A percentile compares a stretch with the other conserved stretches of the same genome.
Conservation (phyloP, 768 basidiomycete species). For the Rhizopogon vinicolor region DNA sequence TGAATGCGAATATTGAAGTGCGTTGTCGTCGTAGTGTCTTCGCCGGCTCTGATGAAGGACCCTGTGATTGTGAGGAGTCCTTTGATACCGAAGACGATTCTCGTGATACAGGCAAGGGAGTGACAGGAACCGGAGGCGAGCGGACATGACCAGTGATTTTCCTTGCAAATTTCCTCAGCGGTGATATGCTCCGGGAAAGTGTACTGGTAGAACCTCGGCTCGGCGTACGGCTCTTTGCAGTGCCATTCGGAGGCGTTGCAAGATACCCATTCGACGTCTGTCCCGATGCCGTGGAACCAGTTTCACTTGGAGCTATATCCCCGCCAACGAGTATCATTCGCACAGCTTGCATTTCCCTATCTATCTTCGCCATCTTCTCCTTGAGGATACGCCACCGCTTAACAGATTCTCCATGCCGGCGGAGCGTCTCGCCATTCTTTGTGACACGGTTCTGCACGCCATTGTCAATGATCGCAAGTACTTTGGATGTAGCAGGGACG, state of each 20-base stretch:
- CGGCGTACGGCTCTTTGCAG: slow-evolving; percentile 32
- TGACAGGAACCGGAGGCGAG: slow-evolving; percentile 36
- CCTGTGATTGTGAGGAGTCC: slow-evolving; percentile 13
- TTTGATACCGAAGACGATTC: slow-evolving; percentile 14
- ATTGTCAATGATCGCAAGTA: slow-evolving; percentile 90
- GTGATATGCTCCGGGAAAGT: slow-evolving; percentile 75
- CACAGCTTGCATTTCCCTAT: slow-evolving; percentile 74
- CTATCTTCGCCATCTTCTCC: slow-evolving; percentile 77
- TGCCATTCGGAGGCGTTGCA: slow-evolving; percentile 54
- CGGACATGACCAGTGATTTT: slow-evolving; percentile 51
- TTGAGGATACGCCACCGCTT: slow-evolving; percentile 79
- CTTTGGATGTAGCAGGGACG: slow-evolving; percentile 89
- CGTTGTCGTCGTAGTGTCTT: slow-evolving; percentile 47
- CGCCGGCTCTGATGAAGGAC: slow-evolving; percentile 53
- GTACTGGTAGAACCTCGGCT: slow-evolving; percentile 45
- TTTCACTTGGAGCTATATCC: slow-evolving; percentile 59
- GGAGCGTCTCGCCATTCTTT: slow-evolving; percentile 92
- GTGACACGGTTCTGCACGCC: slow-evolving; percentile 91
- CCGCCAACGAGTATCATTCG: slow-evolving; percentile 50
- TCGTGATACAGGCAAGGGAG: slow-evolving; percentile 43
- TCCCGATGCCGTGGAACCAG: slow-evolving; percentile 65
- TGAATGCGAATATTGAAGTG: slow-evolving; percentile 56
- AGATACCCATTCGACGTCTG: slow-evolving; percentile 55
- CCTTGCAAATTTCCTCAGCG: slow-evolving; percentile 72
- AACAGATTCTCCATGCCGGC: slow-evolving; percentile 85